Percentiles rank a stretch among this genome's conserved stretches.
Evolutionary conservation across 257 asterid species (phyloP).

Genomic region (Solanum sparsipilum): DNA sequence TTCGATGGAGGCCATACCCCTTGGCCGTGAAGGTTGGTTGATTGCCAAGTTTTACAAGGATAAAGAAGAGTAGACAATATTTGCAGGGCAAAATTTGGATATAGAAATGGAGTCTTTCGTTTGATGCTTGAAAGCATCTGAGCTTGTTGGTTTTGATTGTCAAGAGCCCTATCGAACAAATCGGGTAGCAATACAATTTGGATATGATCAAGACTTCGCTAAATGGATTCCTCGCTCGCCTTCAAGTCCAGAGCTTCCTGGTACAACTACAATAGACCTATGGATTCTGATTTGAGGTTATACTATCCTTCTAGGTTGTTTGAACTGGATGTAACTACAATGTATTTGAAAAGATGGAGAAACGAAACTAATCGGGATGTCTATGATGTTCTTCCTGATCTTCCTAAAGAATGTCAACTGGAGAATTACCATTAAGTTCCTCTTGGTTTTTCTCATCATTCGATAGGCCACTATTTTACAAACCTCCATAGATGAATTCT

Average conservation of each 20-base stretch:
- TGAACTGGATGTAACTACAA: conserved; percentile 9
- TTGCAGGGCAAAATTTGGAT: not conserved
- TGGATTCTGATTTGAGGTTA: not conserved
- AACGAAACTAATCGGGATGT: not conserved
- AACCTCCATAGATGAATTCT: no score
- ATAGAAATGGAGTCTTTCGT: conserved; percentile 9
- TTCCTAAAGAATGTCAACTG: not conserved
- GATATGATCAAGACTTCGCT: conserved; percentile 26
- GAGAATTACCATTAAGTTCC: not conserved
- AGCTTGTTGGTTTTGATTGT: conserved; percentile 19
- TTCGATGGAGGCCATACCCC: conserved; percentile 22
- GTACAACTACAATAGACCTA: not conserved
- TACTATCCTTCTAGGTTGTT: conserved; percentile 9
- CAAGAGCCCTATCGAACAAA: conserved; percentile 15
- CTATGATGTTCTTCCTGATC: not conserved
- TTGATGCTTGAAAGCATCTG: conserved; percentile 13
- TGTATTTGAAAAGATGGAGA: conserved; percentile 22
- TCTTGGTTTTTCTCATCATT: not conserved
- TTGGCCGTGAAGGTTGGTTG: conserved; percentile 10
- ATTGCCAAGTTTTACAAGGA: conserved; percentile 11
- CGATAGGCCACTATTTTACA: no score
- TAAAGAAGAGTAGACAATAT: conserved; percentile 1
- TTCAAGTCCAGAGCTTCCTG: not conserved
- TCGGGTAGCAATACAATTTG: conserved; percentile 26
- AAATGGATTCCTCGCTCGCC: not conserved